Percentiles rank a stretch among this genome's conserved stretches.
Conservation (phyloP, 257 asterid species). For the Jacaranda mimosifolia region DNA sequence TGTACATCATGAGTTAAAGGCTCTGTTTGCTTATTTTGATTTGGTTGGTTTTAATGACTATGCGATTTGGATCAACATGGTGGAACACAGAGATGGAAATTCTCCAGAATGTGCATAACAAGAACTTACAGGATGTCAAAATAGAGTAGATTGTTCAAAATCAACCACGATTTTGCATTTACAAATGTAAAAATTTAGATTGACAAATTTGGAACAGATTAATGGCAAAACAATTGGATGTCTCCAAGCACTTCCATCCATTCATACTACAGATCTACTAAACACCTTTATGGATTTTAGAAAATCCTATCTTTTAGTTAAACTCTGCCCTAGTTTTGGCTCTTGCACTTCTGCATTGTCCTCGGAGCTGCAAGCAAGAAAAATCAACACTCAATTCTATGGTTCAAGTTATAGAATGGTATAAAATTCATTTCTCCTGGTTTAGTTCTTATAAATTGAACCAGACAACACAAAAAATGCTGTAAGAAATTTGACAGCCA, state of each 20-base stretch:
- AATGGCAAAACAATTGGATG: constrained; percentile 39
- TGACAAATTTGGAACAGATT: constrained; percentile 28
- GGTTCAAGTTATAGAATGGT: not conserved
- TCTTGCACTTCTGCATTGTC: constrained; percentile 73
- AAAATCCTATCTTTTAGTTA: constrained; percentile 7
- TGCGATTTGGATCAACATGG: too few species aligned
- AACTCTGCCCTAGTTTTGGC: constrained; percentile 45
- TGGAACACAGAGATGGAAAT: too few species aligned
- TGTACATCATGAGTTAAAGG: too few species aligned
- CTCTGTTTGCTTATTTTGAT: too few species aligned
- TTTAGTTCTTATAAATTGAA: not conserved
- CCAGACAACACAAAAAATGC: not conserved
- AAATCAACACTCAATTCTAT: not conserved
- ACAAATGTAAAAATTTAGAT: constrained; percentile 36
- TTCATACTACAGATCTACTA: constrained; percentile 27
- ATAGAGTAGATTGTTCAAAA: not conserved
- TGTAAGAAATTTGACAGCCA: not conserved
- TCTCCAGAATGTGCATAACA: too few species aligned
- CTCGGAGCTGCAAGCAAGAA: constrained; percentile 74
- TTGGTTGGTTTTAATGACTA: too few species aligned
- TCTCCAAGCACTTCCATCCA: constrained; percentile 36
- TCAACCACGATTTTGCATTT: constrained; percentile 32
- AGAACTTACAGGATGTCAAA: too few species aligned
- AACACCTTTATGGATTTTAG: not conserved
- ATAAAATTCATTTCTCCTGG: too few species aligned